Conservation (phyloP, 805 yeast genomes). For the Sugiyamaella americana region DNA sequence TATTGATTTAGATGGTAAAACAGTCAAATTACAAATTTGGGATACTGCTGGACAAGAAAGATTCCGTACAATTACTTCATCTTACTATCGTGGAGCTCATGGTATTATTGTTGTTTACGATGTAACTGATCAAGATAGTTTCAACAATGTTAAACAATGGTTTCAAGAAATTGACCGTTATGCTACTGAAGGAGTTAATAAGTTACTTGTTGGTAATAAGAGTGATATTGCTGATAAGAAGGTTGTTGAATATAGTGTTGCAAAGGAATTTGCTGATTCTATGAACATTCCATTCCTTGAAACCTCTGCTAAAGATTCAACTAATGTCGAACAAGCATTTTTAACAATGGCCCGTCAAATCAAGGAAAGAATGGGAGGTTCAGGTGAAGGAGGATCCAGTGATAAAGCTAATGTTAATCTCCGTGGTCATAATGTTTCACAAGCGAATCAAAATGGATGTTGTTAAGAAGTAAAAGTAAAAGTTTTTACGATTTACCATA, state of each 20-base stretch:
- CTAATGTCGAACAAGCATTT: slow-evolving; percentile 97
- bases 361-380: slow-evolving; percentile 76
- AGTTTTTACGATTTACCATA: no score
- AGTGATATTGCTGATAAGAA: slow-evolving; percentile 90
- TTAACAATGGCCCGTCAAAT: slow-evolving; percentile 98
- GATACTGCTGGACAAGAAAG: slow-evolving; percentile 99
- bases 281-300: slow-evolving; percentile 92
- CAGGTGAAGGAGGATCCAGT: slow-evolving; percentile 34
- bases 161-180: slow-evolving; percentile 96
- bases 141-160: slow-evolving; percentile 97
- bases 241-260: slow-evolving; percentile 91
- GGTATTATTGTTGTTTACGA: slow-evolving; percentile 97
- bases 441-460: slow-evolving; percentile 36
- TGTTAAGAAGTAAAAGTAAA: slow-evolving; percentile 35
- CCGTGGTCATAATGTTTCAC: slow-evolving; percentile 36
- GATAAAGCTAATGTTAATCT: slow-evolving; percentile 38
- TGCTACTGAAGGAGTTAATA: slow-evolving; percentile 96
- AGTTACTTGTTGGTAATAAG: slow-evolving; percentile 92
- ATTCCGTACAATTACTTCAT: slow-evolving; percentile 94
- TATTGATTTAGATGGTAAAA: slow-evolving; percentile 87
- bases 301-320: slow-evolving; percentile 90
- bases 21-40: slow-evolving; percentile 97
- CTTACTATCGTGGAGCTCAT: slow-evolving; percentile 97
- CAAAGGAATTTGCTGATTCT: slow-evolving; percentile 96
- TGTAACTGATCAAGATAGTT: slow-evolving; percentile 83